phyloP scores from a whole-genome alignment of 768 basidiomycete species.

The Phylloporus scabripes region DNA sequence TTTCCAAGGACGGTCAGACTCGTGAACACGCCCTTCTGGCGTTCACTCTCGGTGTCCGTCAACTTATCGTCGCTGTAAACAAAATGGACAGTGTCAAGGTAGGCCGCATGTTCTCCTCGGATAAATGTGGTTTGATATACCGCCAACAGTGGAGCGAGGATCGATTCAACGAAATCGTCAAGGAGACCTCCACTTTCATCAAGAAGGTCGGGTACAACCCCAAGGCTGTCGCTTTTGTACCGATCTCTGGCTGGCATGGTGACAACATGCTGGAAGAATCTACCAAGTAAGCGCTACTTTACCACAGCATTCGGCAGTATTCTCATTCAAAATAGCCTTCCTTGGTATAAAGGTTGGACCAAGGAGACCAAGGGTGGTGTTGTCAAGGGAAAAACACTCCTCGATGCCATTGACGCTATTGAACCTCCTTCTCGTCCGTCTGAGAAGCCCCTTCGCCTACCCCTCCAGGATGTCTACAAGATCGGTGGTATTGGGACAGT shows the following conservation, averaged over 20 bases:
- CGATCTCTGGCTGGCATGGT: slow-evolving; percentile 99
- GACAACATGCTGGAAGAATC: slow-evolving; percentile 99
- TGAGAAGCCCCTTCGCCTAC: slow-evolving; percentile 99
- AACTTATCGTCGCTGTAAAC: slow-evolving; percentile 99
- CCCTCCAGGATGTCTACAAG: slow-evolving; percentile 99
- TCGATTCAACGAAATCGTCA: slow-evolving; percentile 99
- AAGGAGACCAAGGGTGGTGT: slow-evolving; percentile 93
- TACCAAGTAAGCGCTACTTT: slow-evolving; percentile 56
- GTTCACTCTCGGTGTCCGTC: slow-evolving; percentile 99
- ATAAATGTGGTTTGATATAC: slow-evolving; percentile 1
- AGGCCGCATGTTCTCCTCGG: slow-evolving; percentile 9
- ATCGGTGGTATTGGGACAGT: slow-evolving; percentile 99
- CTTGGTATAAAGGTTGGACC: slow-evolving; percentile 99
- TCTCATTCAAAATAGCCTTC: slow-evolving; percentile 59
- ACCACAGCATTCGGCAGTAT: not conserved
- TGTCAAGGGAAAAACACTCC: slow-evolving; percentile 97
- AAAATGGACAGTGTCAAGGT: slow-evolving; percentile 99
- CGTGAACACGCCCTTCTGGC: slow-evolving; percentile 99
- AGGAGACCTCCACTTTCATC: slow-evolving; percentile 96
- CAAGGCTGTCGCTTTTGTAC: slow-evolving; percentile 96
- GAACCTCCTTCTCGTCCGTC: slow-evolving; percentile 95
- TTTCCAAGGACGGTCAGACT: slow-evolving; percentile 99
- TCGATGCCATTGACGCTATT: slow-evolving; percentile 99
- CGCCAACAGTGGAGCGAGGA: slow-evolving; percentile 88
- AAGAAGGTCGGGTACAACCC: slow-evolving; percentile 99